These are phyloP conservation scores for Paraconiothyrium brasiliense DNA, from an alignment of 2,329 filamentous ascomycete species.

Conservation along the genomic window DNA sequence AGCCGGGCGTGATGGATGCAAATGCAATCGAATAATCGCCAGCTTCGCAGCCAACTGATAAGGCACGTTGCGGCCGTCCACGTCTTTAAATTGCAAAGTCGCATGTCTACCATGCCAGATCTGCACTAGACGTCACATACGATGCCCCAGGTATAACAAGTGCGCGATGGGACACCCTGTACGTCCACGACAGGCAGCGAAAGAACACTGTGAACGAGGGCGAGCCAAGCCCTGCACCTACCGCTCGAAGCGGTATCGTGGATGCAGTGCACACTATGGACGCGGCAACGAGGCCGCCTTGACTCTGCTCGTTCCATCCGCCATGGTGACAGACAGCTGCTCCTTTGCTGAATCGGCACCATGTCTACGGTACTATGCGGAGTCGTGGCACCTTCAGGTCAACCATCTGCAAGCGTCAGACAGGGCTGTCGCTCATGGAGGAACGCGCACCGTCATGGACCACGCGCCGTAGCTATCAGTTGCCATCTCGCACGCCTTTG, in stretches of 20 bases:
- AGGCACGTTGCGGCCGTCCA: slow-evolving; percentile 29
- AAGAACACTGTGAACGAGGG: background rate
- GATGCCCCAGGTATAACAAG: slow-evolving; percentile 9
- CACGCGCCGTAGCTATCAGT: background rate
- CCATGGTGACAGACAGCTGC: background rate
- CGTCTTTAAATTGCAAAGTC: slow-evolving; percentile 38
- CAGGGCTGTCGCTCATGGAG: background rate
- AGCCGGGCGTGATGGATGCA: slow-evolving; percentile 29
- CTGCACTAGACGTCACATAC: slow-evolving; percentile 30
- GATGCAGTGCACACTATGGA: background rate
- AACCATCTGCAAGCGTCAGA: background rate
- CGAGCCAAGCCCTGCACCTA: slow-evolving; percentile 8
- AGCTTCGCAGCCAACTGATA: slow-evolving; percentile 35
- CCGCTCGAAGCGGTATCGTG: slow-evolving; percentile 8
- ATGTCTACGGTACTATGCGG: background rate
- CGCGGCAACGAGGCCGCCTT: no score
- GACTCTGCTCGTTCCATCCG: background rate
- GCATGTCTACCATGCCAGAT: slow-evolving; percentile 31
- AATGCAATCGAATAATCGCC: slow-evolving; percentile 40
- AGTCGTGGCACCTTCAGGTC: background rate
- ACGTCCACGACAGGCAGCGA: slow-evolving; percentile 13
- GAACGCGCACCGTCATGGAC: slow-evolving; percentile 6
- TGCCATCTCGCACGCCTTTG: background rate
- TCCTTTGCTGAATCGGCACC: background rate
- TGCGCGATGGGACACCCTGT: slow-evolving; percentile 8